Percentiles rank a stretch among this genome's conserved stretches.
These are phyloP conservation scores for Moelleriella libera DNA, from an alignment of 2,329 filamentous ascomycete genomes.

Conservation along the genomic window DNA sequence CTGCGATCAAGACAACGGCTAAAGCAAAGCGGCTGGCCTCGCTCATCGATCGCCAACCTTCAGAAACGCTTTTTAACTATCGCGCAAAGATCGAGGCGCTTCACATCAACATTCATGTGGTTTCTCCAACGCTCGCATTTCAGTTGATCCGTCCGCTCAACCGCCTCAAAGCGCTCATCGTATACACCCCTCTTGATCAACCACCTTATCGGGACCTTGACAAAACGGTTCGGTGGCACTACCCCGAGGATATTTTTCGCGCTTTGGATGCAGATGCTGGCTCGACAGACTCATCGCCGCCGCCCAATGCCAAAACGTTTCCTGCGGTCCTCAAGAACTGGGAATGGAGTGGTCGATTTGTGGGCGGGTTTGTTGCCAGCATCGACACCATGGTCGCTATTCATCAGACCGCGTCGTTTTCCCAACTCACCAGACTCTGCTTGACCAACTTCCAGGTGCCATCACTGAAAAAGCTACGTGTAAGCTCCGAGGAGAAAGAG, in stretches of 20 bases:
- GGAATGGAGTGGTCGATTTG: constrained; percentile 46
- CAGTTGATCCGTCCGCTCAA: constrained; percentile 49
- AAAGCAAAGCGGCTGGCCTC: constrained; percentile 30
- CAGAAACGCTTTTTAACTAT: constrained; percentile 45
- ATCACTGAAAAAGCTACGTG: constrained; percentile 25
- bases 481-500: constrained; percentile 17
- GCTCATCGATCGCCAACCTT: constrained; percentile 39
- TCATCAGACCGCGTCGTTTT: constrained; percentile 44
- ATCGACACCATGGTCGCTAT: constrained; percentile 32
- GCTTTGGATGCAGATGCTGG: constrained; percentile 33
- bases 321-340: constrained; percentile 33
- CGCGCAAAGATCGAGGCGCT: constrained; percentile 56
- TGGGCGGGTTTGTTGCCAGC: constrained; percentile 32
- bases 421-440: constrained; percentile 36
- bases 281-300: constrained; percentile 24
- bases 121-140: constrained; percentile 26
- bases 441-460: constrained; percentile 51
- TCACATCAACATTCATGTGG: constrained; percentile 56
- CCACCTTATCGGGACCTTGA: constrained; percentile 49
- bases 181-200: constrained; percentile 57
- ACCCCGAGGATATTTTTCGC: constrained; percentile 50
- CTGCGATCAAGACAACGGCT: constrained; percentile 39
- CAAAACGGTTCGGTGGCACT: constrained; percentile 51
- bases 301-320: constrained; percentile 16
- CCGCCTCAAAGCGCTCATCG: constrained; percentile 53